Evolutionary conservation across 106 monocot genomes (phyloP).

Genomic region (Posidonia australis): DNA sequence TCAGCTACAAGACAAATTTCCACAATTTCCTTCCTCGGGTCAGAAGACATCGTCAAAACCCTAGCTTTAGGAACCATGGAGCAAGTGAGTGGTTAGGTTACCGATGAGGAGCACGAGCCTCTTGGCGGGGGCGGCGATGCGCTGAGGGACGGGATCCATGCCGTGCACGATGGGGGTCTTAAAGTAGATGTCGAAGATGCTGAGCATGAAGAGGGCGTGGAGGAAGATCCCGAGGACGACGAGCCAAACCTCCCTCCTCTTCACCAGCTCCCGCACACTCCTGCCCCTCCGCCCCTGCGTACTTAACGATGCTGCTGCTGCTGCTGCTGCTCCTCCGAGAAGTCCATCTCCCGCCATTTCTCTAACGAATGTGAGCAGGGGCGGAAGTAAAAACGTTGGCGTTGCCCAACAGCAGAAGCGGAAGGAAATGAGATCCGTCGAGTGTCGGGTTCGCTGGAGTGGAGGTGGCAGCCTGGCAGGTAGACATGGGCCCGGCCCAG

Average conservation of each 20-base stretch:
- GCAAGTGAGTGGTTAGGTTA: neutral
- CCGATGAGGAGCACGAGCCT: conserved; percentile 87
- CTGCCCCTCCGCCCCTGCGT: neutral
- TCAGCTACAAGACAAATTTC: conserved; percentile 40
- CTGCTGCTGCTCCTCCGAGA: too few relatives aligned
- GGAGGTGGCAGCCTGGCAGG: too few relatives aligned
- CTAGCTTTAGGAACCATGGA: too few relatives aligned
- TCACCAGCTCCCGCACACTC: conserved; percentile 3
- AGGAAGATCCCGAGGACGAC: conserved; percentile 63
- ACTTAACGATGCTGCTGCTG: too few relatives aligned
- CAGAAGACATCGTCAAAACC: conserved; percentile 6
- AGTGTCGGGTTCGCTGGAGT: too few relatives aligned
- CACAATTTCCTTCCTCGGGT: neutral
- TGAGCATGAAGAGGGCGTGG: conserved; percentile 91
- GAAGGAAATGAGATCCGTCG: too few relatives aligned
- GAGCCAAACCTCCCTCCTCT: conserved; percentile 64
- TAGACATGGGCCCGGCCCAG: too few relatives aligned
- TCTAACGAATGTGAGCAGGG: neutral
- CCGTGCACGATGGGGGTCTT: conserved; percentile 91
- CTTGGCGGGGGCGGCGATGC: conserved; percentile 66
- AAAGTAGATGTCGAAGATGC: conserved; percentile 99
- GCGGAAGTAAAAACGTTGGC: too few relatives aligned
- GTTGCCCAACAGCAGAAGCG: too few relatives aligned
- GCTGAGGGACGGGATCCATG: conserved; percentile 63
- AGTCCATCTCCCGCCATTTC: too few relatives aligned